phyloP scores from a whole-genome alignment of 352 stramenopile species.

The Phytophthora tubulina region DNA sequence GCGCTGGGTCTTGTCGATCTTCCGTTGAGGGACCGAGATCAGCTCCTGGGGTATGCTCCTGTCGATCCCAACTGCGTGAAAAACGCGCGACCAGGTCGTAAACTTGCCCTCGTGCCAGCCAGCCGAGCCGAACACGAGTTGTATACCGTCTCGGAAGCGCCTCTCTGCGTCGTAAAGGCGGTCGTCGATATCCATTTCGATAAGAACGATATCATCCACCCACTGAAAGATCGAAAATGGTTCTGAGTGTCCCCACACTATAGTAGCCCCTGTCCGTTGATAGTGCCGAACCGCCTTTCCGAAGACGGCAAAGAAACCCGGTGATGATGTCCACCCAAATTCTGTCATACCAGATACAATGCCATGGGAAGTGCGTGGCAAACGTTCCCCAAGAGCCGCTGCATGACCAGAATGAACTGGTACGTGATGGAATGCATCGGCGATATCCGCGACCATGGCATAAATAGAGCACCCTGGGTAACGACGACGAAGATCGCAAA shows the following conservation, averaged over 20 bases:
- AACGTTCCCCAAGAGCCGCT: background rate
- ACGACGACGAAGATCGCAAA: constrained; percentile 1
- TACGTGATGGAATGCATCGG: constrained; percentile 9
- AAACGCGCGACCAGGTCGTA: constrained; percentile 12
- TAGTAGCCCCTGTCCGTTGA: background rate
- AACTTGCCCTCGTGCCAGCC: constrained; percentile 24
- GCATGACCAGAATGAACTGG: constrained; percentile 1
- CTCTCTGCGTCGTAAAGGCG: constrained; percentile 11
- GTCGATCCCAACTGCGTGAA: constrained; percentile 18
- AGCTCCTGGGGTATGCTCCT: background rate
- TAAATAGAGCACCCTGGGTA: constrained; percentile 10
- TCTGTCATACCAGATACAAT: constrained; percentile 15
- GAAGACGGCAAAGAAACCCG: constrained; percentile 19
- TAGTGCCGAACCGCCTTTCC: constrained; percentile 17
- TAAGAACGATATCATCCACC: constrained; percentile 7
- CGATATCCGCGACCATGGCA: constrained; percentile 14
- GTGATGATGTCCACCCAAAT: constrained; percentile 21
- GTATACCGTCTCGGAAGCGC: constrained; percentile 14
- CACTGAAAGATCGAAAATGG: constrained; percentile 1
- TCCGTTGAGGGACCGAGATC: constrained; percentile 15
- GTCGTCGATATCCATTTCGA: constrained; percentile 6
- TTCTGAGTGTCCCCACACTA: background rate
- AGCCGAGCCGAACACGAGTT: constrained; percentile 15
- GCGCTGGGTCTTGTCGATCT: background rate
- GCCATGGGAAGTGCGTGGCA: background rate